Evolutionary conservation across 129 eudicot genomes (phyloP).

Genomic region (Logfia minima): DNA sequence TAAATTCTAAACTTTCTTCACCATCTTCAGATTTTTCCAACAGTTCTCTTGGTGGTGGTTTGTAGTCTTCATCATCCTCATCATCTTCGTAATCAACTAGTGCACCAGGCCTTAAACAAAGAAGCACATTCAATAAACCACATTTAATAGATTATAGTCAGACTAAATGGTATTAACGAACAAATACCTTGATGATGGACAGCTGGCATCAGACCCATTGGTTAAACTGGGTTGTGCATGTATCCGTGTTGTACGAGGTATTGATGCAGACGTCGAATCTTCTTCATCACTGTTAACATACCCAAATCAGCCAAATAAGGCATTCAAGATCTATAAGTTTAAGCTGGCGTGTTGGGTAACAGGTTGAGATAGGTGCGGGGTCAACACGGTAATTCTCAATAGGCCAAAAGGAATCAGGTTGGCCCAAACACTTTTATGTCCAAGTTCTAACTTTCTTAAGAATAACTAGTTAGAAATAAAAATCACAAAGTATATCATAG

Average conservation of each 20-base stretch:
- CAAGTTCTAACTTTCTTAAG: not conserved
- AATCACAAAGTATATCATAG: not conserved
- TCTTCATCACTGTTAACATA: slow-evolving; percentile 75
- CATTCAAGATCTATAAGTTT: not conserved
- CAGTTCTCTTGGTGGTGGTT: slow-evolving; percentile 70
- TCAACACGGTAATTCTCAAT: not conserved
- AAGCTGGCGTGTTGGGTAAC: not conserved
- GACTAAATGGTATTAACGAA: not conserved
- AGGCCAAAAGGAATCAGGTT: not conserved
- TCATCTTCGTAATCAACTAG: slow-evolving; percentile 87
- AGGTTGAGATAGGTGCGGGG: not conserved
- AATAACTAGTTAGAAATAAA: not conserved
- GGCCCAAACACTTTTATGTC: not conserved
- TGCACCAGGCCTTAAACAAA: slow-evolving; percentile 55
- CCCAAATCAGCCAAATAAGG: slow-evolving; percentile 21
- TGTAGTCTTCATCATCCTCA: slow-evolving; percentile 86
- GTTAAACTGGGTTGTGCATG: slow-evolving; percentile 48
- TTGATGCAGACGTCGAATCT: slow-evolving; percentile 72
- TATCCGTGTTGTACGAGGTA: slow-evolving; percentile 39
- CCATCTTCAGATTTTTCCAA: slow-evolving; percentile 53
- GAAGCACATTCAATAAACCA: not conserved
- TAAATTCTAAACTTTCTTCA: slow-evolving; percentile 49
- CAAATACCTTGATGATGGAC: slow-evolving; percentile 58
- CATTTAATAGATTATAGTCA: not conserved
- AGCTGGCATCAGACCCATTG: slow-evolving; percentile 53